phyloP scores from a whole-genome alignment of 345 rosid species.

The Salix koriyanagi region DNA sequence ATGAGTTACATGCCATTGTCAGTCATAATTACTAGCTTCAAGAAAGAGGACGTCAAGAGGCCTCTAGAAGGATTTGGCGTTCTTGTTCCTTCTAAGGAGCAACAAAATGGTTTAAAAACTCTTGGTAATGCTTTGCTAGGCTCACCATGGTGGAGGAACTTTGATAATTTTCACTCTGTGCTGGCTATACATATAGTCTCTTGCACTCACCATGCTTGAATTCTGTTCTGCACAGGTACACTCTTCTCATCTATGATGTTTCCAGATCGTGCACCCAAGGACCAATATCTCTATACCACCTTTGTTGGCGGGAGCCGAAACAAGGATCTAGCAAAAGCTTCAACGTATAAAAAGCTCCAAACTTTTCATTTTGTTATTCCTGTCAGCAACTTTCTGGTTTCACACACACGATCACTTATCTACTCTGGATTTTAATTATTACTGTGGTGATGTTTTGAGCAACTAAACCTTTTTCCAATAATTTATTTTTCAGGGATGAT shows the following conservation, averaged over 20 bases:
- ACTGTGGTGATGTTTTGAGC: not conserved
- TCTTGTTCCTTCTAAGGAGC: conserved; percentile 86
- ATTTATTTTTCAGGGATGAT: conserved; percentile 48
- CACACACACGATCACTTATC: not conserved
- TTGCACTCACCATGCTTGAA: not conserved
- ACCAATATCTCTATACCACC: conserved; percentile 75
- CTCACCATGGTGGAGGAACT: not conserved
- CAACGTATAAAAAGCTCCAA: conserved; percentile 45
- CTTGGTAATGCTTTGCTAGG: conserved; percentile 48
- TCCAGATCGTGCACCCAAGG: conserved; percentile 80
- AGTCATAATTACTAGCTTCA: conserved; percentile 73
- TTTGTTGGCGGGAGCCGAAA: conserved; percentile 93
- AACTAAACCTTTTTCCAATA: conserved; percentile 1
- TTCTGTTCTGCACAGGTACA: conserved; percentile 49
- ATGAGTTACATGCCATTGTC: conserved; percentile 79
- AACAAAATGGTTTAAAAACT: conserved; percentile 75
- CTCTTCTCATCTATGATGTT: conserved; percentile 95
- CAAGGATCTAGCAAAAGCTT: conserved; percentile 77
- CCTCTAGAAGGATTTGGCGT: conserved; percentile 96
- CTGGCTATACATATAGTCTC: not conserved
- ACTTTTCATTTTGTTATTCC: not conserved
- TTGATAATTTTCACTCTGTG: not conserved
- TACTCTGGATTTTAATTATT: not conserved
- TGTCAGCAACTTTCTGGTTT: not conserved
- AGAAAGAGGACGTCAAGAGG: conserved; percentile 77